Conservation (phyloP, 2,329 filamentous ascomycete genomes). For the Colletotrichum simmondsii region DNA sequence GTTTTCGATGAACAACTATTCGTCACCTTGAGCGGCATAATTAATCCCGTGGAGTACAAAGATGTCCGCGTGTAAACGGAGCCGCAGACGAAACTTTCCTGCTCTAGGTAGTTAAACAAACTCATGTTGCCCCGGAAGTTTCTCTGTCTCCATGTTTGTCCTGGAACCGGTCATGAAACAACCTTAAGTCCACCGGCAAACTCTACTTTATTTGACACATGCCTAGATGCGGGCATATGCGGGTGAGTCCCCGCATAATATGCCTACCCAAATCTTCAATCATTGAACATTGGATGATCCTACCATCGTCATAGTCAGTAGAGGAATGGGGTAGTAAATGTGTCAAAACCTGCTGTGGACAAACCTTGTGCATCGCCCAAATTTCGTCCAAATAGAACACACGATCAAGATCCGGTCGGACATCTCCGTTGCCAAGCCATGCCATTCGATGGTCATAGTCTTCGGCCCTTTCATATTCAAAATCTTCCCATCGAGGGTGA, state of each 20-base stretch:
- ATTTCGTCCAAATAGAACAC: constrained; percentile 1
- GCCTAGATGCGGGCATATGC: background rate
- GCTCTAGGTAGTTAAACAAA: background rate
- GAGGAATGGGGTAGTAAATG: background rate
- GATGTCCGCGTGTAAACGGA: background rate
- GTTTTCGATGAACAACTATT: too few relatives aligned
- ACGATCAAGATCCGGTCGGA: background rate
- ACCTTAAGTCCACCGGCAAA: background rate
- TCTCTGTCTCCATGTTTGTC: background rate
- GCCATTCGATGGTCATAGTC: background rate
- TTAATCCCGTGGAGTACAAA: background rate
- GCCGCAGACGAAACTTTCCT: background rate
- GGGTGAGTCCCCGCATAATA: background rate
- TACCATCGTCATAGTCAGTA: background rate
- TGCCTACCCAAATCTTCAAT: background rate
- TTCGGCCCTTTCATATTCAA: background rate
- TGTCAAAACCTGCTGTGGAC: background rate
- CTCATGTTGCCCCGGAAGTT: background rate
- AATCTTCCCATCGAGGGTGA: constrained; percentile 5
- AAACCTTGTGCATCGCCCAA: constrained; percentile 2
- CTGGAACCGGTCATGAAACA: background rate
- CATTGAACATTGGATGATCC: constrained; percentile 9
- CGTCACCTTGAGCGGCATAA: background rate
- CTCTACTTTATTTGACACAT: background rate
- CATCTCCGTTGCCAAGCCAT: background rate